Base-by-base conservation (phyloP, 2,329 filamentous ascomycete genomes). In the Colletotrichum limetticola region DNA sequence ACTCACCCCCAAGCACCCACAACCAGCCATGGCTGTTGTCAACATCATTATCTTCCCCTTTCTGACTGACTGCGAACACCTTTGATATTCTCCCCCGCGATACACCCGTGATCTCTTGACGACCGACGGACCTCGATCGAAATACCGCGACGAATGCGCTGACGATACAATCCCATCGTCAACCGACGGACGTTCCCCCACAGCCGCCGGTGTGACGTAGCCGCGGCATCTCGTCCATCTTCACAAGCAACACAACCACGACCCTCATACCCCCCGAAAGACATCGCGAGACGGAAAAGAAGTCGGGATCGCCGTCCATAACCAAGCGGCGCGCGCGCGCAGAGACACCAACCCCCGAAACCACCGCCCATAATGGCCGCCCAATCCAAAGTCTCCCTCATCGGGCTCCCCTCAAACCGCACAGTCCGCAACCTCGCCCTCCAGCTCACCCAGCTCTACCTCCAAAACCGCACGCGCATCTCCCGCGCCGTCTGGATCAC, bases 401-500 rank as follows among this genome's bases (percentile, higher is more conserved):
- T 86, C 68, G 30, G 61, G 61, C 30, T 78, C 79, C 24, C 77
- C 79, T 53, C 82, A 84, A 90, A 93, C 77, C 89, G 90, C 76
- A 92, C 90, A 71, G 80, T 95, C 79, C 90, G 91, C 78, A 86
- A 87, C 79, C 83, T 93, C 77, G 83, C 95, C 79, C 87, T 90
- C 74, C 88, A 91, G 76, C 85, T 97, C 74, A 92, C 92, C 3
- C 83, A 87, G 63, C 88, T 95, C 61, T 98, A 98, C 83, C 87
- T 96, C 75, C 88, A 89, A 74, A 91, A 97, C 83, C 94, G 95
- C 77, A 94, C 91, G 63, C 91, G 91, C 76, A 95, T 98, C 82
- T 96, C 94, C 26, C 92, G 94, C 79, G 91, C 91, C 75, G 91
- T 97, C 77, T 97, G 97, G 86, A 86, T 97, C 74, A 92, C 94